Base-by-base conservation (phyloP, 768 basidiomycete genomes). In the Strobilomyces dryophilus region DNA sequence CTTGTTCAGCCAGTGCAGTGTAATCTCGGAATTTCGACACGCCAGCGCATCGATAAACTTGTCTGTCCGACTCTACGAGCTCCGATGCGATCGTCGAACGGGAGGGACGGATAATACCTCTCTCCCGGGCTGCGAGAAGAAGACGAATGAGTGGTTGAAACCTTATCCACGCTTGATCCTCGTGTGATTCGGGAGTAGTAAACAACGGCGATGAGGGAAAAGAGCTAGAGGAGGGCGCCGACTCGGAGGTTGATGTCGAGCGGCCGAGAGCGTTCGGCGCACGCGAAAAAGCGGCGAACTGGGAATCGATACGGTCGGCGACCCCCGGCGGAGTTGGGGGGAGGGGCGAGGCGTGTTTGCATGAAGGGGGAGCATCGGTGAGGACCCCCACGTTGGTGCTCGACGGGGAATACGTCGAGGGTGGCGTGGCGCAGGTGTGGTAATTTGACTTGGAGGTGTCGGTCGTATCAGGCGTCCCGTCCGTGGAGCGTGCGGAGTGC, bases 1-100 rank as follows among this genome's bases (percentile, higher is more conserved):
- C 59, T 35, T 51, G 32, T 46, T 66, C 63, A 14, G 70, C 70
- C 34, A 71, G 47, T 8, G 56, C 55, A 20, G 50, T 45, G 36
- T 71, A 73, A 10, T 67, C 54, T 41, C 52, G 55, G 50, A 71
- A 71, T 34, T 11, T 62, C 0, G 39, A 51, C 51, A 60, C 68
- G 5, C 71, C 71, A 0, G 44, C 65, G 14, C 58, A 65, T 41
- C 40, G 39, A 49, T 71, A 71, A 27, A 58, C 40, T 24, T 56
- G 42, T 17, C 63, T 63, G 42, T 74, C 70, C 20, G 17, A 29
- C 27, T 61, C 45, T n/a, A 58, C 8, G 2, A 82, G 62, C 14
- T 70, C 67, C 14, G 59, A 0, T 5, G 73, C 75, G 18, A 82
- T 53, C 1, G 8, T 53, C 15, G 76, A 74, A n/a, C 78, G 75